Evolutionary conservation across 2,329 filamentous ascomycete genomes (phyloP).

Genomic region (Diaporthe capsici): DNA sequence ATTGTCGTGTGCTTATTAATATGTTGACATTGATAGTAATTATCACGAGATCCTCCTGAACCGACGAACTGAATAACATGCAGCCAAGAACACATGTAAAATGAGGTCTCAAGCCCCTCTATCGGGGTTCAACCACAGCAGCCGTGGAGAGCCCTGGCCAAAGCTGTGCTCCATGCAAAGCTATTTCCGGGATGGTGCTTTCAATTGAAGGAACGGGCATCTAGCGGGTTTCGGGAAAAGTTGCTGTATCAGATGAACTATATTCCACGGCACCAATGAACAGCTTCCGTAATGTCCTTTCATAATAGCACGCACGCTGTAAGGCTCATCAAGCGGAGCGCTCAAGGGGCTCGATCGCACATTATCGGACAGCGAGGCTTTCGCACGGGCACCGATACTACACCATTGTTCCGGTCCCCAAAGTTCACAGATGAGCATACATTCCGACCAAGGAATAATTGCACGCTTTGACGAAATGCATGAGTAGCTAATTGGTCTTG

Average conservation of each 20-base stretch:
- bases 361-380: not conserved
- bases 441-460: not conserved
- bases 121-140: not conserved
- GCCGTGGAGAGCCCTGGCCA: not conserved
- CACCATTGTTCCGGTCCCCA: no score
- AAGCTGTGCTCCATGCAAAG: not conserved
- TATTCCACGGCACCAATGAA: not conserved
- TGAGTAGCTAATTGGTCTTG: not conserved
- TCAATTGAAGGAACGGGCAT: no score
- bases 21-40: no score
- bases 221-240: not conserved
- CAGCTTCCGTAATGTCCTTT: no score
- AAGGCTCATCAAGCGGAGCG: not conserved
- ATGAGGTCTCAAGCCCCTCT: not conserved
- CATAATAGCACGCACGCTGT: not conserved
- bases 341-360: not conserved
- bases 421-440: not conserved
- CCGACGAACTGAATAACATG: no score
- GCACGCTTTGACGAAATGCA: not conserved
- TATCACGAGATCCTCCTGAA: no score
- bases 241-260: not conserved
- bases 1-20: no score
- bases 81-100: no score
- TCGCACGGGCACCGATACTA: not conserved
- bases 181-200: not conserved